Evolutionary conservation across 306 rosid species (phyloP), one percentile per base, ranked within the genome.

Genomic region (Glycine tomentella): DNA sequence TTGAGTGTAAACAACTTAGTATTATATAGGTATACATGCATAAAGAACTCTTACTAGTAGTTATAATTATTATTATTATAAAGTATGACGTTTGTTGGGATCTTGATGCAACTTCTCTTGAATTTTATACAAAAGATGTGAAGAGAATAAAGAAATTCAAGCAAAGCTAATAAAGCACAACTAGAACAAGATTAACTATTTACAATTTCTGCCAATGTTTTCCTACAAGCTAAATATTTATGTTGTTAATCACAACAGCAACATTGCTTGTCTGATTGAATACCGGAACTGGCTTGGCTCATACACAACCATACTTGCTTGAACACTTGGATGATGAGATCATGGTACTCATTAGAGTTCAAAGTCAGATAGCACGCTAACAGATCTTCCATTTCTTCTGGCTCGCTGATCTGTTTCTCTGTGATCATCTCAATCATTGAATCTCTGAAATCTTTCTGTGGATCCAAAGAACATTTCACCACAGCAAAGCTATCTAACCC

Each of bases 351-450:
- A 69, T 84, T 92, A 10, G 96, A 90, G 85, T 95, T 95, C 92
- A 95, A 74, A 52, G 97, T 91, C 67, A 95, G 87, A 82, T 91
- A 93, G 74, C 96, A 87, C 73, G 99, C 98, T 83, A 95, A 82
- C 42, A 95, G 91, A 84, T 93, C 94, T 84, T 95, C 97, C 86
- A 95, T 88, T 78, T 95, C 94, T 46, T 93, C 96, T 14, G 97
- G 87, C 80, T 72, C 59, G 36, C 85, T 86, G 46, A 93, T 87
- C 83, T 87, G 81, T 79, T 88, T 93, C 92, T 91, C 96, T 74
- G 20, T 86, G 65, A 95, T 91, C 99, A 95, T 95, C 88, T 95
- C 99, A 51, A 93, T 84, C 97, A 95, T 95, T 59, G 99, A 95
- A 10, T 95, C 98, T 85, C 90, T 89, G 84, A 95, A 95, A 81